Evolutionary conservation across 1,284 basidiomycete species (phyloP), one percentile per base, ranked within the genome.

Genomic region (Fomitopsis palustris): DNA sequence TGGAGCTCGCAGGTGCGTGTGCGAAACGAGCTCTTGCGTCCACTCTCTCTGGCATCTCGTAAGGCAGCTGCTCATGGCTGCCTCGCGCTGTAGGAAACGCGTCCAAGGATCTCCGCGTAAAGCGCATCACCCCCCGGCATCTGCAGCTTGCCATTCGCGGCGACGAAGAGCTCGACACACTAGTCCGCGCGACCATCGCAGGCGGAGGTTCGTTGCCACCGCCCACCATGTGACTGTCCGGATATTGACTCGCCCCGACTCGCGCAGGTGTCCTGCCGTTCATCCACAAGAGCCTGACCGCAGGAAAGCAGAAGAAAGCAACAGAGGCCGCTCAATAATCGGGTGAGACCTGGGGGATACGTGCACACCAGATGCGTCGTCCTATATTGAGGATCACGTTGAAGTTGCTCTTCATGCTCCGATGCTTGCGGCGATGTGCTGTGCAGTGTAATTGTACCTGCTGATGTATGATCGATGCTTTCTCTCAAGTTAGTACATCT

Each of bases 41-140:
- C 12, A 14, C 35, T 14, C 12, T 12, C 35, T 9, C 35, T 37
- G 35, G 35, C 12, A 16, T 42, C 7, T 42, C n/a, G 14, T 8
- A 16, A n/a, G 17, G 8, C 6, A 0, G 16, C 1, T 42, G 39
- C n/a, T 61, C 42, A 8, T 27, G 25, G 19, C 56, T 25, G 23
- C 33, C 47, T 33, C 45, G 16, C 25, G 1, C 45, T n/a, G 16
- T 12, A 61, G 96, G 96, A 43, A 98, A 98, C 75, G 96, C 96
- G 25, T 96, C 95, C 10, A 97, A 97, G 73, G 96, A 98, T 78
- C 83, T 98, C 39, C 87, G 91, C 56, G 94, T 97, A 47, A 98
- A 98, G 78, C 93, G 96, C 74, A 97, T 98, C 74, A 97, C 94
- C 0, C 96, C 96, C 21, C 91, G 93, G 65, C 94, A 96, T 76